Percentiles rank a stretch among this genome's conserved stretches.
Evolutionary conservation across 1,139 yeast species (phyloP).

Genomic region (Dujonia santamariae): DNA sequence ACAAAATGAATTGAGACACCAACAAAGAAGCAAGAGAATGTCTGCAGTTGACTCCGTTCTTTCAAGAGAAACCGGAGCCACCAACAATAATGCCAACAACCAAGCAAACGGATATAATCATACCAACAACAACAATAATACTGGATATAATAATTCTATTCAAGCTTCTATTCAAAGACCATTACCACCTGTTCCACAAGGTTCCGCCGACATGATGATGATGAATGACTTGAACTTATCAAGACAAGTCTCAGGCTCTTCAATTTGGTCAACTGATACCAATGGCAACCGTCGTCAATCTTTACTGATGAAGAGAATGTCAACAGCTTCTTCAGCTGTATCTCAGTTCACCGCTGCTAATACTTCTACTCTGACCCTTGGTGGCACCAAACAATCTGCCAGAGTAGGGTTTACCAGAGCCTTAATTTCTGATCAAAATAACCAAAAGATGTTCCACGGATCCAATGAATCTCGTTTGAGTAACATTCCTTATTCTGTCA

Average conservation of each 20-base stretch:
- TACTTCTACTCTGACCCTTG: conserved; percentile 24
- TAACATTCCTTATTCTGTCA: conserved; percentile 14
- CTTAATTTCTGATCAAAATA: conserved; percentile 29
- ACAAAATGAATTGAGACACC: conserved; percentile 3
- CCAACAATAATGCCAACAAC: conserved; percentile 2
- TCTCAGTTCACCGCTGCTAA: conserved; percentile 24
- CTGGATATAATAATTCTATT: background rate
- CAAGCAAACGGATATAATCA: conserved; percentile 2
- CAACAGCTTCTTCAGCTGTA: conserved; percentile 30
- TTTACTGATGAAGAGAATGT: conserved; percentile 30
- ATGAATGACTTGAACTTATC: conserved; percentile 17
- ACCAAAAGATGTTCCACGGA: conserved; percentile 19
- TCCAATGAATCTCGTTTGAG: conserved; percentile 4
- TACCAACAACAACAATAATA: conserved; percentile 7
- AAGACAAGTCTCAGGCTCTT: conserved; percentile 31
- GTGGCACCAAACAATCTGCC: conserved; percentile 30
- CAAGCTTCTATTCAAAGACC: conserved; percentile 7
- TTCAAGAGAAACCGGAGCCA: conserved; percentile 5
- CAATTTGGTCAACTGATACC: conserved; percentile 41
- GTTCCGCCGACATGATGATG: conserved; percentile 8
- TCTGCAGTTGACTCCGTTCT: conserved; percentile 8
- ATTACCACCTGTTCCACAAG: conserved; percentile 7
- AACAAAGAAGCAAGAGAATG: conserved; percentile 7
- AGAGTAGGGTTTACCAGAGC: conserved; percentile 47
- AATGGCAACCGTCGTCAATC: conserved; percentile 23